Conservation (phyloP, 2,329 filamentous ascomycete species). For the Pestalotiopsis sp. region DNA sequence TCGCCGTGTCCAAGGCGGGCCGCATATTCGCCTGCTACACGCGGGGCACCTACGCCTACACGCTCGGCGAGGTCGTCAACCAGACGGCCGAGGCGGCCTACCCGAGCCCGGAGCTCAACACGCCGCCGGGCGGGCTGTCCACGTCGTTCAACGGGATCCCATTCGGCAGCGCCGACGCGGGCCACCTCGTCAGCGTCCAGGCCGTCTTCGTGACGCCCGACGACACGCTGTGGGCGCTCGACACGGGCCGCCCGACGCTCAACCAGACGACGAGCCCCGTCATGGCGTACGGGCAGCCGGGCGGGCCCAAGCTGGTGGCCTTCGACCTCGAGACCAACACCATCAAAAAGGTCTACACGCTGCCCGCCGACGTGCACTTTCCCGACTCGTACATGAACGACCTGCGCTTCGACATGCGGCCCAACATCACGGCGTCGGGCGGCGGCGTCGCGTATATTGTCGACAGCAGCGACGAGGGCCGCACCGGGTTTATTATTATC, state of each 20-base stretch:
- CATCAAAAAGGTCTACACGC: slow-evolving; percentile 41
- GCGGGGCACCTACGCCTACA: slow-evolving; percentile 46
- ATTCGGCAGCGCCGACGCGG: slow-evolving; percentile 45
- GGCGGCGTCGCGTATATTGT: slow-evolving; percentile 46
- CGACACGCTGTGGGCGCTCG: slow-evolving; percentile 47
- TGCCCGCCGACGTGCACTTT: slow-evolving; percentile 43
- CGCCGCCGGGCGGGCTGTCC: slow-evolving; percentile 22
- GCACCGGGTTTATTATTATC: slow-evolving; percentile 48
- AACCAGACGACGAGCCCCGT: slow-evolving; percentile 36
- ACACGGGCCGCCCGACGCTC: slow-evolving; percentile 46
- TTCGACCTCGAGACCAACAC: slow-evolving; percentile 41
- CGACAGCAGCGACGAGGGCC: slow-evolving; percentile 46
- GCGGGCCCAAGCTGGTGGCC: slow-evolving; percentile 46
- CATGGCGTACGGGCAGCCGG: slow-evolving; percentile 46
- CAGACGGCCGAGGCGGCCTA: slow-evolving; percentile 48
- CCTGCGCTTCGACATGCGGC: slow-evolving; percentile 46
- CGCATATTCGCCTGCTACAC: slow-evolving; percentile 48
- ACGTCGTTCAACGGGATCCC: slow-evolving; percentile 40
- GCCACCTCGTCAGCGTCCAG: slow-evolving; percentile 44
- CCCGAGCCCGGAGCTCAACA: slow-evolving; percentile 42
- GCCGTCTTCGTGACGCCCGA: slow-evolving; percentile 45
- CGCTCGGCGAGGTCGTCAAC: slow-evolving; percentile 48
- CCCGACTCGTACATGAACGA: slow-evolving; percentile 50
- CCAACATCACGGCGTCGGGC: slow-evolving; percentile 38
- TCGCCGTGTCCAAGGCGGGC: slow-evolving; percentile 43